Evolutionary conservation across 140 eudicot species (phyloP), one percentile per base, ranked within the genome.

Genomic region (Erigeron philadelphicus): DNA sequence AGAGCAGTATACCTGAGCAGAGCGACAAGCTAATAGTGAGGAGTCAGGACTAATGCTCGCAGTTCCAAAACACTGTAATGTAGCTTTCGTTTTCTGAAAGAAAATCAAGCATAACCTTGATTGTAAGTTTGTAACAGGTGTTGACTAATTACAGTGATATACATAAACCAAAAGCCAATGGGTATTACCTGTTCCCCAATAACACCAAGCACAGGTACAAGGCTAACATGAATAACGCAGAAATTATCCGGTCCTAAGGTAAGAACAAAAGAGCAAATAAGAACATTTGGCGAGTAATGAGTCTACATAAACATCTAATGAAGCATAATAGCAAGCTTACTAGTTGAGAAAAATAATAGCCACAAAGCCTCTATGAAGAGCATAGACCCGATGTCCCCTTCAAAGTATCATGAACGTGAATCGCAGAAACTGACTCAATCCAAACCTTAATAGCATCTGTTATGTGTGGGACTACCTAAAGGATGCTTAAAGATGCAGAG

Each of bases 371-470:
- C 97, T 67, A 91, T 84, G 81, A 91, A 91, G 59, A 96, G 96
- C 96, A 91, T 91, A 71, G 96, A 91, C 79, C 88, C 96, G 53
- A 92, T 92, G 73, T 88, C 96, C 84, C 98, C 98, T 92, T 44
- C 68, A 45, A 72, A 72, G 48, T 38, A 73, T 54, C 42, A 63
- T 19, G 71, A 65, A 92, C 98, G 46, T 95, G 92, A 72, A 86
- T 83, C 66, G 79, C 81, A 80, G 98, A 80, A 61, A 92, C 96
- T 7, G 85, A 67, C 83, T 92, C 95, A 11, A 88, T 81, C 96
- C 96, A 88, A 77, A 86, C 79, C 81, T 79, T 92, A 25, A 92
- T 92, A 48, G 95, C 98, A 80, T 92, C 96, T 12, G 98, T 92
- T 59, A 92, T 92, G 80, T 88, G 98, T 12, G 96, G 97, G 46